phyloP scores from a whole-genome alignment of 1,139 yeast genomes.

The Sugiyamaella pinicola region DNA sequence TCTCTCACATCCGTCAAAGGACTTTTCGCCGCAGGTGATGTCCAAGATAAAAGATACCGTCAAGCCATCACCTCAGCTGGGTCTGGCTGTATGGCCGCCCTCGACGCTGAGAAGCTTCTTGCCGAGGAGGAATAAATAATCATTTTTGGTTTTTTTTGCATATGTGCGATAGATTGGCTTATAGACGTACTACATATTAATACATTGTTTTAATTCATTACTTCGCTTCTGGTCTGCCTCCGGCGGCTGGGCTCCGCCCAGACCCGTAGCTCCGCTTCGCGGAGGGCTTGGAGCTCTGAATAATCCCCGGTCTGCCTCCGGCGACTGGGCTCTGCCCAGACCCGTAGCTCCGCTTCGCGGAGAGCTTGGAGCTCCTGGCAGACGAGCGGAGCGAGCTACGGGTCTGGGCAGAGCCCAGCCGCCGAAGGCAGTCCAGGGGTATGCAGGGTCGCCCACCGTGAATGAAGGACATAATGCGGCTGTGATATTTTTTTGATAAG shows the following conservation, averaged over 20 bases:
- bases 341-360: too few relatives aligned
- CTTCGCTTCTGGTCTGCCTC: too few relatives aligned
- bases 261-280: too few relatives aligned
- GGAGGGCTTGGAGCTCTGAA: too few relatives aligned
- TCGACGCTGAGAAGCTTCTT: slow-evolving; percentile 86
- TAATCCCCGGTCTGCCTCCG: too few relatives aligned
- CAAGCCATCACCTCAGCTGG: slow-evolving; percentile 99
- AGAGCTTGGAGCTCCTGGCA: too few relatives aligned
- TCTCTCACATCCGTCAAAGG: slow-evolving; percentile 86
- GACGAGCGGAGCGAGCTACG: too few relatives aligned
- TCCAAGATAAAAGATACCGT: slow-evolving; percentile 94
- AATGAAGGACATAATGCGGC: background rate
- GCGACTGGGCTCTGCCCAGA: too few relatives aligned
- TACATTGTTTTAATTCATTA: too few relatives aligned
- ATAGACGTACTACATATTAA: slow-evolving; percentile 11
- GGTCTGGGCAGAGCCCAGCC: too few relatives aligned
- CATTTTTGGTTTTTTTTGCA: slow-evolving; percentile 6
- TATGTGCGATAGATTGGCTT: slow-evolving; percentile 2
- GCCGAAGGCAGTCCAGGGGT: too few relatives aligned
- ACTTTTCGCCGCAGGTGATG: slow-evolving; percentile 98
- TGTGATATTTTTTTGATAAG: slow-evolving; percentile 1
- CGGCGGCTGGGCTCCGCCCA: too few relatives aligned
- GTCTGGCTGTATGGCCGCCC: slow-evolving; percentile 99
- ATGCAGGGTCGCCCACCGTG: slow-evolving; percentile 1
- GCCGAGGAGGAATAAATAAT: slow-evolving; percentile 50